Base-by-base conservation (phyloP, 73 alveolate species). In the Tetrahymena elliotti region DNA sequence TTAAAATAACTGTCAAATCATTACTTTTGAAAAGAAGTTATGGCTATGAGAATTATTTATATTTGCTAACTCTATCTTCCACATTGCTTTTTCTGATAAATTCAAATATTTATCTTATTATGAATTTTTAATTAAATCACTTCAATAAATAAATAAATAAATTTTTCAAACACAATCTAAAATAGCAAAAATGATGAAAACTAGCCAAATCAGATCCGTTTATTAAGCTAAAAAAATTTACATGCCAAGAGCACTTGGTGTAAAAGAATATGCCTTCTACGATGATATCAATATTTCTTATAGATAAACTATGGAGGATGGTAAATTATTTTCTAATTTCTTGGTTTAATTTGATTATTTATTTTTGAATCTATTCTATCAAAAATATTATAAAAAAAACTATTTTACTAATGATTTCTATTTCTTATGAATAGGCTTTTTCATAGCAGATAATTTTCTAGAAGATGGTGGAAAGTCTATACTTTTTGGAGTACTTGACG, bases 211-310 rank as follows among this genome's bases (percentile, higher is more conserved):
- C 10, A 68, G 38, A 68, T 68, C 34, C 13, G 13, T 10, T 16
- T 68, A 68, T 68, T 68, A 68, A 68, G 88, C 88, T 68, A 68
- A 68, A 68, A 68, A 68, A 31, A 93, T 88, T n/a, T 94, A 84
- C 54, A 94, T 94, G 83, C 96, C 96, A 38, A 94, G 93, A 54
- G 96, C 96, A 5, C 41, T 94, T 36, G 96, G 96, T 47, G 96
- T 54, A 22, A 94, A 94, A 88, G 96, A 94, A 94, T 94, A 94
- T 88, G 96, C 96, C 92, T 94, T 84, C 84, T 94, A 94, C 47
- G 96, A 94, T 84, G 96, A 94, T 37, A 94, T 94, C 36, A 94
- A 94, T 53, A 33, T 84, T 13, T 82, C 95, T 22, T 47, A 38
- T 68, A 83, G 96, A 84, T n/a, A 84, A 88, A 35, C 68, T 22